These are phyloP conservation scores for Sporothrix curviconia DNA, from an alignment of 2,329 filamentous ascomycete species.

Conservation along the genomic window DNA sequence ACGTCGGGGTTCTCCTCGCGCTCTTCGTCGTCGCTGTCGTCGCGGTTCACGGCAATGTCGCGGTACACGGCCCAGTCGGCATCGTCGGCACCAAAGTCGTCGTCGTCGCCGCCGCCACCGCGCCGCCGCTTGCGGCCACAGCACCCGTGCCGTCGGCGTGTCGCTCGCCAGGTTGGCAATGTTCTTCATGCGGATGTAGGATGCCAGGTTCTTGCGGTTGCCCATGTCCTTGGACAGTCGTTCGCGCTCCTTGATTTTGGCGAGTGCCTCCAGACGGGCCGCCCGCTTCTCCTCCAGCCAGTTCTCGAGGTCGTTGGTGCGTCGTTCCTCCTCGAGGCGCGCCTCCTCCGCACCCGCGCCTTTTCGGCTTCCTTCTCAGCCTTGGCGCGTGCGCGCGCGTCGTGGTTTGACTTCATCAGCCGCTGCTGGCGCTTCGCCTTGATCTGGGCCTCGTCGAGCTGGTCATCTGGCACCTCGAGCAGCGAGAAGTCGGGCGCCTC, in stretches of 20 bases:
- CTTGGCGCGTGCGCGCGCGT: conserved; percentile 88
- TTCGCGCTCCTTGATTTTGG: conserved; percentile 89
- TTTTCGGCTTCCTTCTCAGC: conserved; percentile 92
- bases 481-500: conserved; percentile 82
- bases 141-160: conserved; percentile 52
- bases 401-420: conserved; percentile 88
- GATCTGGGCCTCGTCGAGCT: conserved; percentile 82
- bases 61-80: conserved; percentile 98
- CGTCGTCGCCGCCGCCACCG: conserved; percentile 71
- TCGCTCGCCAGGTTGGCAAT: conserved; percentile 94
- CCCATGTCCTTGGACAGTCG: conserved; percentile 88
- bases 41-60: conserved; percentile 66
- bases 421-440: conserved; percentile 92
- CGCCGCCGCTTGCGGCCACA: conserved; percentile 36
- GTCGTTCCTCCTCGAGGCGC: conserved; percentile 72
- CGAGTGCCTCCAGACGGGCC: conserved; percentile 61
- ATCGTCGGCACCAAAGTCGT: conserved; percentile 94
- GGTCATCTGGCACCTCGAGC: conserved; percentile 81
- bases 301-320: conserved; percentile 73
- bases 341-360: conserved; percentile 74
- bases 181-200: conserved; percentile 96
- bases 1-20: conserved; percentile 81
- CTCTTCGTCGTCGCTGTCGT: conserved; percentile 76
- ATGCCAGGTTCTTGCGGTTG: conserved; percentile 92
- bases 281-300: conserved; percentile 81